Evolutionary conservation across 2,329 filamentous ascomycete genomes (phyloP), one percentile per base, ranked within the genome.

Genomic region (Colletotrichum plurivorum): DNA sequence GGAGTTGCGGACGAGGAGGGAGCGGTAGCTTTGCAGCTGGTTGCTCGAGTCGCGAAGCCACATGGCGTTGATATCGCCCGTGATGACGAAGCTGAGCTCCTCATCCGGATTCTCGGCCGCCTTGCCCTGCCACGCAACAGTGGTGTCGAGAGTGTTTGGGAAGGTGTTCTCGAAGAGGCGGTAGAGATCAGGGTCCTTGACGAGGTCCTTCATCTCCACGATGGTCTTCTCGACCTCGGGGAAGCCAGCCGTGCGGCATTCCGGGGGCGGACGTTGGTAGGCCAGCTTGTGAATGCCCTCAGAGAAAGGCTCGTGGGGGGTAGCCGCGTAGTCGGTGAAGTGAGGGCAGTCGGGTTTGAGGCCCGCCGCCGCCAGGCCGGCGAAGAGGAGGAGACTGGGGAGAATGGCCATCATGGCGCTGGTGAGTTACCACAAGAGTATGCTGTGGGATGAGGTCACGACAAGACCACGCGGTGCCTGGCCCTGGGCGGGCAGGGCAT

Each of bases 21-120:
- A 84, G 60, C 91, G 86, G 78, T 94, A 95, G 45, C 90, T 92
- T 73, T 93, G 91, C 80, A 94, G 86, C 78, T 94, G 92, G 79
- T 94, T 94, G 53, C 91, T 89, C 61, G 93, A 97, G 79, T 98
- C 95, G 54, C 95, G 90, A 60, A 98, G 84, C 95, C 95, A 98
- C 81, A 97, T 94, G 1, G 95, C 95, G 73, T 97, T 91, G 78
- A 97, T 97, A 75, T 97, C 94, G 36, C 94, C 94, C 0, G 94
- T 97, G 41, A 95, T 93, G 69, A 95, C 89, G 76, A 95, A 95
- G 58, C 71, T 68, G 69, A 81, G 78, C 78, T 93, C 91, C 77
- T 93, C 90, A 2, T 86, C 84, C 0, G 84, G 78, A 72, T 88
- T 84, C 67, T 88, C 84, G 41, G 83, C 84, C 0, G 88, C 84